Conservation (phyloP, 2,329 filamentous ascomycete species). For the Aspergillus candidus region DNA sequence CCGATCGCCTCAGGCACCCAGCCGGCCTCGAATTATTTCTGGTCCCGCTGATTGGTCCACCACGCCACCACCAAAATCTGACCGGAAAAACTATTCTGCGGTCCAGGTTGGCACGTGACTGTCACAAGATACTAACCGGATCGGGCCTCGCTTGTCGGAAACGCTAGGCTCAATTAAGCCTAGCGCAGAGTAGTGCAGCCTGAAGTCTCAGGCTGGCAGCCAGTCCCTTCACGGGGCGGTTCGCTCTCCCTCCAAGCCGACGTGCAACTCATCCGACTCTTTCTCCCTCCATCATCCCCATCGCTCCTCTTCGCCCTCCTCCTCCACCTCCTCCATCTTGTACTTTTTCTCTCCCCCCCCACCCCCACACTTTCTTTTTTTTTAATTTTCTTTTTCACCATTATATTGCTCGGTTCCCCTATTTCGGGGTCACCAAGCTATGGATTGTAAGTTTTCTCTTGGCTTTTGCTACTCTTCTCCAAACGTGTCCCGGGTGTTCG, state of each 20-base stretch:
- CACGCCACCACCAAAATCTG: constrained; percentile 3
- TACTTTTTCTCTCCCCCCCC: constrained; percentile 16
- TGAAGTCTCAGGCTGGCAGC: constrained; percentile 22
- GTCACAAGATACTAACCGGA: constrained; percentile 11
- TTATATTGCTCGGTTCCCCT: constrained; percentile 29
- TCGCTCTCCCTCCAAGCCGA: constrained; percentile 20
- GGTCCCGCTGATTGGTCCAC: constrained; percentile 14
- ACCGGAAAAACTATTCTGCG: constrained; percentile 7
- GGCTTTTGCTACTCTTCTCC: constrained; percentile 19
- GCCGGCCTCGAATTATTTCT: constrained; percentile 14
- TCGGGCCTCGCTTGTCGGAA: constrained; percentile 18
- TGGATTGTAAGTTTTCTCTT: constrained; percentile 54
- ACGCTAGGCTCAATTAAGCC: constrained; percentile 7
- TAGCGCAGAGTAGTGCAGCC: constrained; percentile 15
- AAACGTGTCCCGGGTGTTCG: constrained; percentile 27
- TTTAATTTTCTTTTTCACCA: constrained; percentile 25
- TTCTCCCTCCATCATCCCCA: constrained; percentile 31
- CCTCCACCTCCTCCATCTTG: constrained; percentile 16
- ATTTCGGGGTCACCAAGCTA: constrained; percentile 47
- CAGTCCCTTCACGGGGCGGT: constrained; percentile 22
- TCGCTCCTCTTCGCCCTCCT: constrained; percentile 29
- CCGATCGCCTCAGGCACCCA: constrained; percentile 14
- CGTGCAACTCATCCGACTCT: constrained; percentile 28
- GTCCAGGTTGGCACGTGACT: neutral
- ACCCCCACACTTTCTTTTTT: constrained; percentile 15